phyloP scores from a whole-genome alignment of 345 rosid species.

The Eucalyptus grandis region DNA sequence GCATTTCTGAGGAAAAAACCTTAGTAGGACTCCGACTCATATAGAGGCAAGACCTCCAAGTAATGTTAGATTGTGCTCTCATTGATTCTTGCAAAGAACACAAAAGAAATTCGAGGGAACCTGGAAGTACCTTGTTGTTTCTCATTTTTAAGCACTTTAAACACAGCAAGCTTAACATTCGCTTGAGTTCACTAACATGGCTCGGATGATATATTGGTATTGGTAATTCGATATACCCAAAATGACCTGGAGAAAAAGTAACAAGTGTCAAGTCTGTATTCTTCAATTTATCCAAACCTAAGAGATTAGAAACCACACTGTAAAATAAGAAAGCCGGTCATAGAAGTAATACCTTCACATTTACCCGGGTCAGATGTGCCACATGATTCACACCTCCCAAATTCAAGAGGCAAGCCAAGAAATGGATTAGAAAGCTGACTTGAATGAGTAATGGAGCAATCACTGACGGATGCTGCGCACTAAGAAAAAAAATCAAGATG shows the following conservation, averaged over 20 bases:
- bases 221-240: conserved; percentile 82
- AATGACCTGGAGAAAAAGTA: conserved; percentile 54
- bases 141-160: conserved; percentile 80
- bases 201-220: conserved; percentile 86
- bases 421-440: conserved; percentile 75
- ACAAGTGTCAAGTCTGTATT: neutral
- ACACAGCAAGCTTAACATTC: conserved; percentile 68
- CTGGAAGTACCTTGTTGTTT: conserved; percentile 45
- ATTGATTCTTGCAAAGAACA: neutral
- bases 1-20: neutral
- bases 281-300: neutral
- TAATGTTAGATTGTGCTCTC: neutral
- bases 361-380: conserved; percentile 73
- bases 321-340: neutral
- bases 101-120: neutral
- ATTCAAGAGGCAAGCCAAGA: conserved; percentile 87
- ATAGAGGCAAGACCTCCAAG: neutral
- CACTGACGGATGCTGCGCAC: conserved; percentile 69
- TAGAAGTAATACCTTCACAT: conserved; percentile 63
- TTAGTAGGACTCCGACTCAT: neutral
- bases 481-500: neutral
- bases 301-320: neutral
- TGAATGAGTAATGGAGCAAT: conserved; percentile 51
- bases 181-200: conserved; percentile 65
- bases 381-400: conserved; percentile 89